Evolutionary conservation across 768 basidiomycete genomes (phyloP).

Genomic region (Panellus pusillus): DNA sequence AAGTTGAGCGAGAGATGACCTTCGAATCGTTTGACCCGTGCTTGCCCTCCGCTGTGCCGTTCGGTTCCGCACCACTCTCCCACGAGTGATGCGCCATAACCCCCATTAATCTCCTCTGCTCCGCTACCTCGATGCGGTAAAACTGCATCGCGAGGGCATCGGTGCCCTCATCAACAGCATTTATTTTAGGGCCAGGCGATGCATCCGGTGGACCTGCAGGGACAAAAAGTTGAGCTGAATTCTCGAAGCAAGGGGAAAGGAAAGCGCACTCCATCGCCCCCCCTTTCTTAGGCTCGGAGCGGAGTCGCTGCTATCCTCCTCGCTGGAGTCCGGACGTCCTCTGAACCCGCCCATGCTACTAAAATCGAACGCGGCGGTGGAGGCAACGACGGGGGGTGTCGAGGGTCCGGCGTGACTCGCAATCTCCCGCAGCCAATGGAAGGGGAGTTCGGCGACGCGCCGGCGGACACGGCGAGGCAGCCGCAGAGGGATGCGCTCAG

Average conservation of each 20-base stretch:
- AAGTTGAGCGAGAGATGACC: constrained; percentile 12
- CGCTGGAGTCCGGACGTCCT: constrained; percentile 31
- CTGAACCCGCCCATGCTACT: constrained; percentile 2
- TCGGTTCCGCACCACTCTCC: constrained; percentile 42
- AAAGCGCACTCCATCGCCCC: neutral
- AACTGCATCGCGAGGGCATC: constrained; percentile 90
- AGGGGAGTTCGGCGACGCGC: constrained; percentile 75
- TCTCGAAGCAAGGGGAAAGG: neutral
- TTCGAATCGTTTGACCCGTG: neutral
- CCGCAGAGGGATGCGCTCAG: constrained; percentile 79
- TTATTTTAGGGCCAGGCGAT: constrained; percentile 29
- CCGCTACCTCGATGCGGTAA: constrained; percentile 87
- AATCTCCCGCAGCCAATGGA: constrained; percentile 75
- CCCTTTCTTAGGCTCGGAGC: neutral
- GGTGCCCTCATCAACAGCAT: constrained; percentile 62
- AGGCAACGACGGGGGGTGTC: constrained; percentile 5
- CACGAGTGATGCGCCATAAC: constrained; percentile 89
- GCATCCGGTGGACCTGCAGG: constrained; percentile 31
- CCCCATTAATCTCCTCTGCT: constrained; percentile 84
- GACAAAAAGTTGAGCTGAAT: constrained; percentile 22
- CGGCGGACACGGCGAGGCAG: constrained; percentile 48
- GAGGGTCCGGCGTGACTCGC: constrained; percentile 47
- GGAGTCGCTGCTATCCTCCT: constrained; percentile 31
- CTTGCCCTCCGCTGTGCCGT: neutral
- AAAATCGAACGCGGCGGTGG: neutral